A percentile compares a stretch with the other conserved stretches of the same genome.
These are phyloP conservation scores for Paraphaeosphaeria sporulosa DNA, from an alignment of 2,329 filamentous ascomycete genomes.

Conservation along the genomic window DNA sequence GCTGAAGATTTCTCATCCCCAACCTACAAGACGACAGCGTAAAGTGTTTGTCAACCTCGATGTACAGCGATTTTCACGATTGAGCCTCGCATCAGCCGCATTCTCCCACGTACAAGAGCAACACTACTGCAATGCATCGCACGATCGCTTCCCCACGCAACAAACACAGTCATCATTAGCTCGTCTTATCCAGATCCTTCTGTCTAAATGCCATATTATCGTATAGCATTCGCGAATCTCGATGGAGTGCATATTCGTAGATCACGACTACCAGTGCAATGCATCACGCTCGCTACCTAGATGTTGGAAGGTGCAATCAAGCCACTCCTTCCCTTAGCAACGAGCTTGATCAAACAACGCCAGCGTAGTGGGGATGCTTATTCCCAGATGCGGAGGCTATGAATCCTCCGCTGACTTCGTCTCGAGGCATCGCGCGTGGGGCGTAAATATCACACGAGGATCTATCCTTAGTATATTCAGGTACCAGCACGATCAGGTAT, in stretches of 20 bases:
- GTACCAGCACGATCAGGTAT: not conserved
- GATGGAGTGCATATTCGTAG: constrained; percentile 6
- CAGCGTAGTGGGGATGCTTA: not conserved
- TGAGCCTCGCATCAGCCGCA: not conserved
- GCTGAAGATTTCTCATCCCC: not conserved
- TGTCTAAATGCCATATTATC: not conserved
- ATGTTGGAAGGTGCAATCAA: not conserved
- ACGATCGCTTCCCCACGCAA: constrained; percentile 4
- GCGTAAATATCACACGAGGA: not conserved
- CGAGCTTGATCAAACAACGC: not conserved
- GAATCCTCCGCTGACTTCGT: not conserved
- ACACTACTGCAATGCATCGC: constrained; percentile 1
- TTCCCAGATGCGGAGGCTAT: not conserved
- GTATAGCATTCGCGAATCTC: constrained; percentile 2
- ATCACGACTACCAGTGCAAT: not conserved
- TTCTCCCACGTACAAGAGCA: not conserved
- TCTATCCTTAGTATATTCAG: not conserved
- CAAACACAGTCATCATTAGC: not conserved
- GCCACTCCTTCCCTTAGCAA: not conserved
- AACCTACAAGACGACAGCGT: not conserved
- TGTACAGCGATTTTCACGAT: constrained; percentile 1
- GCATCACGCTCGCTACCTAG: not conserved
- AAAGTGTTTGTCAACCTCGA: not conserved
- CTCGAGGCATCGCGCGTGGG: not conserved
- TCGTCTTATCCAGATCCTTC: not conserved